Evolutionary conservation across 257 asterid species (phyloP), one percentile per base, ranked within the genome.

Genomic region (Mentha longifolia): DNA sequence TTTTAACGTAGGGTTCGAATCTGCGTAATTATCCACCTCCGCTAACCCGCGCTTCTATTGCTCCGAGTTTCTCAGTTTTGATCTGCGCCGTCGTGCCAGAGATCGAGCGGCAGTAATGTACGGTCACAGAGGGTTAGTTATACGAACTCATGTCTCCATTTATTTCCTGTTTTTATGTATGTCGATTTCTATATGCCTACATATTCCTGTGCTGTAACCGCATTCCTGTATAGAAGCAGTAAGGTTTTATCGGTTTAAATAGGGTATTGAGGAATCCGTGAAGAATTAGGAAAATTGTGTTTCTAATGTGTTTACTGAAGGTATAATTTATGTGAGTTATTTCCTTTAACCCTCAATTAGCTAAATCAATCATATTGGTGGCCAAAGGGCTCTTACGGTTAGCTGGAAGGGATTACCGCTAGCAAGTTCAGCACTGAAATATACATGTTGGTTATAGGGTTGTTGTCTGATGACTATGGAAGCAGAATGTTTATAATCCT

Each of bases 41-140:
- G 37, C 37, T 4, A 33, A 33, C 4, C 4, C 37, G 37, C 37
- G 37, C 37, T 33, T 33, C 46, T 6, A 42, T 42, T 9, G 46
- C 46, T 64, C 6, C 6, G 4, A 33, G 37, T 4, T 33, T 33
- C 37, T 6, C 37, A 33, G 37, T 33, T 33, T 33, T 33, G 76
- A 50, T 71, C 19, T 20, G 51, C 75, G 62, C 37, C 35, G 62
- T 46, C 35, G 71, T n/a, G 14, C 42, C 61, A 7, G 56, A 33
- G 74, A 31, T 64, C 28, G 6, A 74, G 64, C 62, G 16, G 73
- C 82, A 47, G 74, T 72, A 73, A 80, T 83, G 88, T 83, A 78
- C 73, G 82, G 85, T 20, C 80, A 81, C 64, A 80, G 84, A 74
- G 85, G 88, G 88, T 83, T 62, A 60, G 85, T 71, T 64, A 14